Evolutionary conservation across 352 stramenopile species (phyloP).

Genomic region (Pythium aquatile): DNA sequence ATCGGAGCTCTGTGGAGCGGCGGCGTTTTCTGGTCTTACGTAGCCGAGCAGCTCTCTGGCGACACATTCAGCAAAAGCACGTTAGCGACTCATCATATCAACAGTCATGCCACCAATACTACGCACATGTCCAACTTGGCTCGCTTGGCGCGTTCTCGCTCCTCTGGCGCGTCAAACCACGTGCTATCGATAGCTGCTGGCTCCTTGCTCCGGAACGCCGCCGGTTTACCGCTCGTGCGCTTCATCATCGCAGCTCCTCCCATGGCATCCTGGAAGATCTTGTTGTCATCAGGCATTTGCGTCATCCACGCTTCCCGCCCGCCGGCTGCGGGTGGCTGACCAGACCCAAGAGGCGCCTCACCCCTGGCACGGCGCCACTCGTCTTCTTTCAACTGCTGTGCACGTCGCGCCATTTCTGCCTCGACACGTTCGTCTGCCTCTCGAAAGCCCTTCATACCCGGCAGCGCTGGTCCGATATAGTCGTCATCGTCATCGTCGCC

Average conservation of each 20-base stretch:
- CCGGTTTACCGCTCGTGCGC: conserved; percentile 47
- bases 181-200: conserved; percentile 68
- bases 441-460: conserved; percentile 77
- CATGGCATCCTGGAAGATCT: conserved; percentile 68
- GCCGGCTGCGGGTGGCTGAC: background rate
- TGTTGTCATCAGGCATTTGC: conserved; percentile 75
- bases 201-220: conserved; percentile 71
- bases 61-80: background rate
- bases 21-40: conserved; percentile 71
- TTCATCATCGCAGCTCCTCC: conserved; percentile 39
- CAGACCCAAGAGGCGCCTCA: background rate
- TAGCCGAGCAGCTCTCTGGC: conserved; percentile 79
- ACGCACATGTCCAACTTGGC: conserved; percentile 81
- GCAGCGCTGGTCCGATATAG: conserved; percentile 65
- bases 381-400: conserved; percentile 56
- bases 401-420: conserved; percentile 63
- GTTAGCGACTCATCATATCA: background rate
- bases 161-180: conserved; percentile 82
- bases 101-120: background rate
- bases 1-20: conserved; percentile 11
- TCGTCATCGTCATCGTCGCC: conserved; percentile 43
- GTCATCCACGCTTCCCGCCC: conserved; percentile 83
- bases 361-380: conserved; percentile 54
- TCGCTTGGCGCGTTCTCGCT: conserved; percentile 73
- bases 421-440: conserved; percentile 66